Conservation (phyloP, 75 land plant species). For the Cunninghamia lanceolata region DNA sequence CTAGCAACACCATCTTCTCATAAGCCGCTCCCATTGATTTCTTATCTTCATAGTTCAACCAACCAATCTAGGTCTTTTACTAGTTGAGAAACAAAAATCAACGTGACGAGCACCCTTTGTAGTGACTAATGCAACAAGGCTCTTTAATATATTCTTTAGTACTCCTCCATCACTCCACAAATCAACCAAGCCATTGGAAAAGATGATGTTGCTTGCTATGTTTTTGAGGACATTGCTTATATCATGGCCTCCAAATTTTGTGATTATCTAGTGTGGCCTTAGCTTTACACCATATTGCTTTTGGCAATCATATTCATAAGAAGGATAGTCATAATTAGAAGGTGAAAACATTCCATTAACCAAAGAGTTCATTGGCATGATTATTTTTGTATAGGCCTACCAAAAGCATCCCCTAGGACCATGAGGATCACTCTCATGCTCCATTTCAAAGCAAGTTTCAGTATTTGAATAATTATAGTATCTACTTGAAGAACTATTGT, state of each 20-base stretch:
- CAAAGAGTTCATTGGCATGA: constrained; percentile 57
- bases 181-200: constrained; percentile 62
- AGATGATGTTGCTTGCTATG: constrained; percentile 82
- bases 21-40: too few species aligned
- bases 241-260: constrained; percentile 77
- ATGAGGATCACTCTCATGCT: constrained; percentile 24
- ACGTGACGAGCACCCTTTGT: constrained; percentile 72
- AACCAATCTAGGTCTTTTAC: constrained; percentile 68
- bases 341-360: constrained; percentile 62
- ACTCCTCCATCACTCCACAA: constrained; percentile 94
- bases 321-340: constrained; percentile 30
- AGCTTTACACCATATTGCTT: constrained; percentile 34
- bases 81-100: constrained; percentile 50
- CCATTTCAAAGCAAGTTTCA: constrained; percentile 46
- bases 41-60: constrained; percentile 39
- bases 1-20: too few species aligned
- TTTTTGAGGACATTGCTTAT: constrained; percentile 51
- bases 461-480: constrained; percentile 63
- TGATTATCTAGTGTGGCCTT: constrained; percentile 70
- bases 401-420: constrained; percentile 48
- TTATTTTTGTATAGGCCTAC: constrained; percentile 86
- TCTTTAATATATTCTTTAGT: constrained; percentile 56
- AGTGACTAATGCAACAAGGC: constrained; percentile 64
- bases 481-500: constrained; percentile 46
- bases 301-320: constrained; percentile 23